phyloP scores from a whole-genome alignment of 2,329 filamentous ascomycete species.

The Drechslerella dactyloides region DNA sequence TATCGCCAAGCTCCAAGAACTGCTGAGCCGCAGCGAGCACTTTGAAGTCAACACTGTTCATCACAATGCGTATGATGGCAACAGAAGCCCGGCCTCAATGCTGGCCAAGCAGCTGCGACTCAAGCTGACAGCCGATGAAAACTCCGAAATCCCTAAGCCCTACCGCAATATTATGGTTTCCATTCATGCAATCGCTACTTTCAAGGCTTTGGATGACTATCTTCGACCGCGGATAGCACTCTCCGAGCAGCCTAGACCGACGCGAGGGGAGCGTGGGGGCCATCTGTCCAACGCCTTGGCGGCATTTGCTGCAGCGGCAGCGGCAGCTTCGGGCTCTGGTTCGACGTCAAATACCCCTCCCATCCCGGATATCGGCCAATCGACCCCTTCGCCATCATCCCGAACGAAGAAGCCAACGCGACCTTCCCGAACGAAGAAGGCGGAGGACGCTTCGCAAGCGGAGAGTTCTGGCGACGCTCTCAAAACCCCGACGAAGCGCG shows the following conservation, averaged over 20 bases:
- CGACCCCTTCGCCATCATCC: conserved; percentile 24
- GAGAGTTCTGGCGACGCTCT: conserved; percentile 52
- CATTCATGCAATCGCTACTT: conserved; percentile 96
- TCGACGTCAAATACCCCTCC: conserved; percentile 55
- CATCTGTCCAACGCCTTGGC: conserved; percentile 73
- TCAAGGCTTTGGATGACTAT: conserved; percentile 96
- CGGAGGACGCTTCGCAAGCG: conserved; percentile 31
- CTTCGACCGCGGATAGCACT: conserved; percentile 85
- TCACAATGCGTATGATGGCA: conserved; percentile 87
- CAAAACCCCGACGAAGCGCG: conserved; percentile 52
- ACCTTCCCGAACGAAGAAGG: conserved; percentile 38
- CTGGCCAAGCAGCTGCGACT: conserved; percentile 92
- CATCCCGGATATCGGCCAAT: conserved; percentile 47
- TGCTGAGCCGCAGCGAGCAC: conserved; percentile 94
- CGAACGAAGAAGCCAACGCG: conserved; percentile 35
- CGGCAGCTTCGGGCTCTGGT: conserved; percentile 55
- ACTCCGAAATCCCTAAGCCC: conserved; percentile 82
- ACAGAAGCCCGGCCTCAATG: conserved; percentile 90
- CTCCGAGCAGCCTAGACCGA: conserved; percentile 59
- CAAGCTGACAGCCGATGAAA: conserved; percentile 85
- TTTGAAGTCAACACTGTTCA: conserved; percentile 97
- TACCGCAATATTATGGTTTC: conserved; percentile 98
- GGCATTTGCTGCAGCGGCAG: conserved; percentile 75
- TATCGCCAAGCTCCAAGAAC: conserved; percentile 91
- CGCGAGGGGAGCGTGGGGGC: conserved; percentile 60